Base-by-base conservation (phyloP, 2,329 filamentous ascomycete species). In the Verticillium zaregamsianum region DNA sequence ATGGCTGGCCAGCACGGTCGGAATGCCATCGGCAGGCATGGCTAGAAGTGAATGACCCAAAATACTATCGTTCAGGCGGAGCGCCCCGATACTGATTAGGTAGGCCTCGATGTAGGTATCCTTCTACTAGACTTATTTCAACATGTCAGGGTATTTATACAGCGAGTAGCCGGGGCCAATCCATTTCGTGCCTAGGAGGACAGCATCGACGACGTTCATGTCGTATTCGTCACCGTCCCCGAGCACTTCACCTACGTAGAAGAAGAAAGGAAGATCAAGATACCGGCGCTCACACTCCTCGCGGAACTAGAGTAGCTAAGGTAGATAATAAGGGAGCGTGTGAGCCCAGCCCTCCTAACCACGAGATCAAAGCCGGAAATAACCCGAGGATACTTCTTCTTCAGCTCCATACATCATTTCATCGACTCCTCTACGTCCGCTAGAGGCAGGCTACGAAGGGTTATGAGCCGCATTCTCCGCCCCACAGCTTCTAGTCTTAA, bases 281-380 rank as follows among this genome's bases (percentile, higher is more conserved):
- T 83, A 85, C 69, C 90, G 86, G 70, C 90, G 81, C 1, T 84
- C 85, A 73, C 91, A 95, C 66, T 86, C 83, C 71, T 92, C 92
- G 66, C 87, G 87, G 81, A 96, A 96, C 90, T 90, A 95, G 73
- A 96, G 92, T 1, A 96, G 78, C 67, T 93, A 84, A 0, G 92
- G 91, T 0, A 91, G 81, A 5, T 93, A 78, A 67, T 93, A 89
- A 49, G 83, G 80, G 37, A 95, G 83, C 0, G 90, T 81, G 14
- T 90, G 83, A 4, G 91, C 91, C 2, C 79, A 71, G 70, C 93
- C 89, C 78, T 95, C 92, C 76, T 92, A 90, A 0, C 90, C 4
- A 94, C 91, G n/a, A 95, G 77, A 74, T 96, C 92, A 73, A 91
- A 96, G 14, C 92, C 92, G 45, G 88, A 86, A 68, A 96, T 85